Evolutionary conservation across 768 basidiomycete genomes (phyloP).

Genomic region (Pisolithus tinctorius): DNA sequence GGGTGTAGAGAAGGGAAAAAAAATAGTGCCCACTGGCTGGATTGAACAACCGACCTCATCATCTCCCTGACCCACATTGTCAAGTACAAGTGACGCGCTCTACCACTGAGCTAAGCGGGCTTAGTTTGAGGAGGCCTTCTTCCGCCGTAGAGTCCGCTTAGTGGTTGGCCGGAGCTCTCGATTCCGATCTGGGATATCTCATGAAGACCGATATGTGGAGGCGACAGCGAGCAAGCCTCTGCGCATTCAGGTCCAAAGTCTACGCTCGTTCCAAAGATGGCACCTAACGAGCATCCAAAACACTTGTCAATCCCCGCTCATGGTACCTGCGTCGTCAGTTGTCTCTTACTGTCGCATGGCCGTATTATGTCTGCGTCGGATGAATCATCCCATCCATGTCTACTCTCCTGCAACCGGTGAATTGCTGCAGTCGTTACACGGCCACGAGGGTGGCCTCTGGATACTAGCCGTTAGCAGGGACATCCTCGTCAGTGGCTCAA

Average conservation of each 20-base stretch:
- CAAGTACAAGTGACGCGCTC: slow-evolving; percentile 25
- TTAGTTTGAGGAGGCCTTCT: background rate
- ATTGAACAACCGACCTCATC: slow-evolving; percentile 28
- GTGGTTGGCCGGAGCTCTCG: background rate
- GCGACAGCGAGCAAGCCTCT: slow-evolving; percentile 76
- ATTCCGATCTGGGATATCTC: too few relatives aligned
- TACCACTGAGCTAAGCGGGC: slow-evolving; percentile 28
- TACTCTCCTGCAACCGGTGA: slow-evolving; percentile 84
- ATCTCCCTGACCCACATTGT: slow-evolving; percentile 4
- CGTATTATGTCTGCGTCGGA: slow-evolving; percentile 97
- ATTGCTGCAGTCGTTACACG: slow-evolving; percentile 66
- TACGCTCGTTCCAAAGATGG: slow-evolving; percentile 41
- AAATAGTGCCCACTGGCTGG: slow-evolving; percentile 19
- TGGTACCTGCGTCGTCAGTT: slow-evolving; percentile 89
- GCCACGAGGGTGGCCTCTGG: slow-evolving; percentile 97
- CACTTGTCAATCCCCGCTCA: slow-evolving; percentile 84
- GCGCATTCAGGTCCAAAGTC: slow-evolving; percentile 47
- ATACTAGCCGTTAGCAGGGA: slow-evolving; percentile 85
- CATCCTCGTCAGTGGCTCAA: slow-evolving; percentile 85
- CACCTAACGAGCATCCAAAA: slow-evolving; percentile 60
- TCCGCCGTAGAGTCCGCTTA: background rate
- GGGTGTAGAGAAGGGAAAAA: background rate
- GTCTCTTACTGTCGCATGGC: slow-evolving; percentile 88
- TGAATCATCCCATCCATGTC: slow-evolving; percentile 94
- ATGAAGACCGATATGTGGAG: slow-evolving; percentile 34